Evolutionary conservation across 2,329 filamentous ascomycete genomes (phyloP).

Genomic region (Fusarium humuli): DNA sequence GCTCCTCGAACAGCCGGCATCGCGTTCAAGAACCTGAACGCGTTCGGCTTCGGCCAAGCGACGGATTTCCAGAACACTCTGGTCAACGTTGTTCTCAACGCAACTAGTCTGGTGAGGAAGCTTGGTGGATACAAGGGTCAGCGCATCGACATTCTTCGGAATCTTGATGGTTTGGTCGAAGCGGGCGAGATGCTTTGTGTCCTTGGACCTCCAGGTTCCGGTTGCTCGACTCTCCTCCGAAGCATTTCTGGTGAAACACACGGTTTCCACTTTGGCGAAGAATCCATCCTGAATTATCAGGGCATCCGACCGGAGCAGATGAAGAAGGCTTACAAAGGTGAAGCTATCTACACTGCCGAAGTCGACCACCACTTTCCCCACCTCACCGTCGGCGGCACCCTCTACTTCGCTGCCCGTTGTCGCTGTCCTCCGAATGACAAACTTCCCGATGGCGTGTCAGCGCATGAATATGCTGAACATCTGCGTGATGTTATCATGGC

Average conservation of each 20-base stretch:
- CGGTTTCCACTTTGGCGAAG: conserved; percentile 75
- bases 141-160: conserved; percentile 72
- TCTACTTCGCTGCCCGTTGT: conserved; percentile 78
- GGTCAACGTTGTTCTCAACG: conserved; percentile 65
- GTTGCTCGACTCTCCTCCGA: conserved; percentile 84
- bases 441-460: conserved; percentile 67
- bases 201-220: conserved; percentile 73
- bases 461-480: conserved; percentile 65
- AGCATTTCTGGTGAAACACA: conserved; percentile 83
- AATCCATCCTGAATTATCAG: conserved; percentile 79
- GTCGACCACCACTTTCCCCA: conserved; percentile 82
- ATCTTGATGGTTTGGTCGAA: conserved; percentile 72
- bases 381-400: conserved; percentile 78
- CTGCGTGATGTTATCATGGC: conserved; percentile 77
- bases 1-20: conserved; percentile 69
- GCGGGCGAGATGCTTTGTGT: conserved; percentile 79
- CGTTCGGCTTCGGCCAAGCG: conserved; percentile 71
- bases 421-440: conserved; percentile 64
- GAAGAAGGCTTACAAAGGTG: conserved; percentile 78
- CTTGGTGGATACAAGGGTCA: conserved; percentile 63
- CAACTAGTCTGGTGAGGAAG: conserved; percentile 55
- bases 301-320: conserved; percentile 75
- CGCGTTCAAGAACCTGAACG: conserved; percentile 72
- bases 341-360: conserved; percentile 85
- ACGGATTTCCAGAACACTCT: conserved; percentile 77